Evolutionary conservation across 371 early-diverging fungal species (phyloP).

Genomic region (Mucor mucedo): DNA sequence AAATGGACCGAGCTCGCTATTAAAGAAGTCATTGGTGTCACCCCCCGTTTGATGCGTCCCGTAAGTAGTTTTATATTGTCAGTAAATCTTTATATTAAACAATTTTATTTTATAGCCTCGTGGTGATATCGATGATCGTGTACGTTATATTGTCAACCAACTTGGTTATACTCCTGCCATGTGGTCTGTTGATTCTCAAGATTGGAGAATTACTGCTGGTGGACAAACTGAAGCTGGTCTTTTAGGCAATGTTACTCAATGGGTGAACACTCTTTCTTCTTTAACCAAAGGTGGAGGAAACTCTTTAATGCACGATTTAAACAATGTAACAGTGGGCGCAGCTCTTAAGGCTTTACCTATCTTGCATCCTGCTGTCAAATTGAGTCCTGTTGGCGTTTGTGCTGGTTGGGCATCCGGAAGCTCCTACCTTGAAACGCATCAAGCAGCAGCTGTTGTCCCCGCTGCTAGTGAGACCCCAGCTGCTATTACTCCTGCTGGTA

Average conservation of each 20-base stretch:
- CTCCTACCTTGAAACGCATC: conserved; percentile 38
- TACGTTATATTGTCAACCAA: conserved; percentile 49
- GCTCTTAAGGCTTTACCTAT: conserved; percentile 62
- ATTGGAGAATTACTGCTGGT: conserved; percentile 44
- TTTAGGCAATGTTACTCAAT: conserved; percentile 50
- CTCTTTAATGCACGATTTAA: conserved; percentile 63
- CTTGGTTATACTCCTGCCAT: conserved; percentile 53
- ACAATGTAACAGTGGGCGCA: conserved; percentile 58
- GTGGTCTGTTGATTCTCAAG: conserved; percentile 56
- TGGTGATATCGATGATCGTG: conserved; percentile 60
- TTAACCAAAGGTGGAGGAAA: conserved; percentile 55
- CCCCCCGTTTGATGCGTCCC: conserved; percentile 68
- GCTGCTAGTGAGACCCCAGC: not conserved
- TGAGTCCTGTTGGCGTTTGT: conserved; percentile 48
- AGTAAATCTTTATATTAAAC: not conserved
- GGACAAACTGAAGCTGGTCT: conserved; percentile 38
- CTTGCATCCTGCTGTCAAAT: conserved; percentile 44
- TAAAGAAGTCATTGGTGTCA: conserved; percentile 63
- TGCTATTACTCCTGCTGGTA: conserved; percentile 9
- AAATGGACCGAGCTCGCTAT: conserved; percentile 63
- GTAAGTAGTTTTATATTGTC: conserved; percentile 15
- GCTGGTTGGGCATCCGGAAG: conserved; percentile 33
- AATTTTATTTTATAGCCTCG: conserved; percentile 35
- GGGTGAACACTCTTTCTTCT: conserved; percentile 44
- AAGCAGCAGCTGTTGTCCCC: conserved; percentile 15